Conservation (phyloP, 2,329 filamentous ascomycete species). For the Paramyrothecium roridum region DNA sequence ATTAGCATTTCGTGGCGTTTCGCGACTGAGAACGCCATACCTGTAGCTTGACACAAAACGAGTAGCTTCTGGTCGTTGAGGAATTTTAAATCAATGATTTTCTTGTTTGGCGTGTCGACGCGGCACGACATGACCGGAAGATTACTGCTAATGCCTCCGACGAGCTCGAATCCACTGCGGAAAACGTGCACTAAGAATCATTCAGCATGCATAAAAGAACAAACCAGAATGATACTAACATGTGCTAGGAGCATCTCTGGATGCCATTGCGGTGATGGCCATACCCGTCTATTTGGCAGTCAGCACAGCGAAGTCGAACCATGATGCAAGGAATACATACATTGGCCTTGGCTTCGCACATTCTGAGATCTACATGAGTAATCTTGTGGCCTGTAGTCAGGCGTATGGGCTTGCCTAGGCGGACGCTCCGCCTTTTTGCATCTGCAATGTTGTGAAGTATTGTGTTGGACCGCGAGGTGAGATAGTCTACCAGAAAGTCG, state of each 20-base stretch:
- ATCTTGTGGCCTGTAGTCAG: constrained; percentile 41
- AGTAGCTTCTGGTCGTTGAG: constrained; percentile 60
- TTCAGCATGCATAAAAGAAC: constrained; percentile 1
- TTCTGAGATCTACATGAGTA: constrained; percentile 54
- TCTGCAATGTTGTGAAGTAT: constrained; percentile 68
- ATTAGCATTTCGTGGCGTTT: not conserved
- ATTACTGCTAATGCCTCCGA: constrained; percentile 56
- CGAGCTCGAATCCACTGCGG: constrained; percentile 45
- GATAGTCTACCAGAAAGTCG: constrained; percentile 59
- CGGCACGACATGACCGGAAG: constrained; percentile 33
- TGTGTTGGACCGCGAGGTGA: constrained; percentile 54
- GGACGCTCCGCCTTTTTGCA: constrained; percentile 64
- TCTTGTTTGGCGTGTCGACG: constrained; percentile 37
- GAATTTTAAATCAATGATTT: constrained; percentile 65
- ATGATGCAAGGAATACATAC: constrained; percentile 23
- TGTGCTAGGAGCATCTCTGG: constrained; percentile 30
- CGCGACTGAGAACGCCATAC: constrained; percentile 20
- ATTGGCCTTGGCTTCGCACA: constrained; percentile 36
- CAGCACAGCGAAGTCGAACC: constrained; percentile 5
- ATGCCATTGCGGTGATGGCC: constrained; percentile 39
- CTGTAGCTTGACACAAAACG: constrained; percentile 47
- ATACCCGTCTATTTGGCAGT: constrained; percentile 25
- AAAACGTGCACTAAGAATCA: constrained; percentile 52
- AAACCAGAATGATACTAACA: constrained; percentile 25
- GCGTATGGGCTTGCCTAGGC: constrained; percentile 56